Conservation (phyloP, 352 stramenopile genomes). For the Phytophthora sojae region DNA sequence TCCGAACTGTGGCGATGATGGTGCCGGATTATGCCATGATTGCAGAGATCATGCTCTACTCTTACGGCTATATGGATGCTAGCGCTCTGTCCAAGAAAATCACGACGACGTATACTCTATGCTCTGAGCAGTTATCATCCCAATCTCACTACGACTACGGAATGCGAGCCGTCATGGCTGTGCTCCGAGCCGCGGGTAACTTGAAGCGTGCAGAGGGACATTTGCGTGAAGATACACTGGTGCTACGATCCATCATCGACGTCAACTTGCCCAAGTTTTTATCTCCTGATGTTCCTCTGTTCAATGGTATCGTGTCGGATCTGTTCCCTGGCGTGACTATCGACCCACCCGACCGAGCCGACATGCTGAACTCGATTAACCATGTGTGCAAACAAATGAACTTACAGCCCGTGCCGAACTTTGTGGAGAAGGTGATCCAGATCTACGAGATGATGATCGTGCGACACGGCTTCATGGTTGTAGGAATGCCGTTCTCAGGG, state of each 20-base stretch:
- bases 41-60: constrained; percentile 95
- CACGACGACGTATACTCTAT: constrained; percentile 94
- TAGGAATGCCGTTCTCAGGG: constrained; percentile 94
- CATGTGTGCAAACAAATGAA: constrained; percentile 81
- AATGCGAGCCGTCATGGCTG: constrained; percentile 95
- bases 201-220: constrained; percentile 87
- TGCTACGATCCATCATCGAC: constrained; percentile 94
- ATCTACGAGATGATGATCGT: constrained; percentile 98
- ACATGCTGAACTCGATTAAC: constrained; percentile 89
- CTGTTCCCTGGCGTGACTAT: constrained; percentile 93
- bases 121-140: constrained; percentile 94
- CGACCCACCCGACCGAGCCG: constrained; percentile 86
- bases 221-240: constrained; percentile 88
- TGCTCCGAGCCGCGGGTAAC: constrained; percentile 93
- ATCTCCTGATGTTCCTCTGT: constrained; percentile 93
- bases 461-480: constrained; percentile 96
- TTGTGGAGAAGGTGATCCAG: constrained; percentile 95
- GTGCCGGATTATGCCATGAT: constrained; percentile 95
- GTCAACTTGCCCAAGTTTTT: constrained; percentile 96
- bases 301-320: constrained; percentile 95
- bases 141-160: constrained; percentile 97
- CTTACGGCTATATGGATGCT: constrained; percentile 93
- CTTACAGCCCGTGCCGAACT: constrained; percentile 90
- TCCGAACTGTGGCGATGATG: constrained; percentile 95
- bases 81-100: constrained; percentile 94